phyloP scores from a whole-genome alignment of 495 filamentous ascomycete species.

The Penicillium waksmanii region DNA sequence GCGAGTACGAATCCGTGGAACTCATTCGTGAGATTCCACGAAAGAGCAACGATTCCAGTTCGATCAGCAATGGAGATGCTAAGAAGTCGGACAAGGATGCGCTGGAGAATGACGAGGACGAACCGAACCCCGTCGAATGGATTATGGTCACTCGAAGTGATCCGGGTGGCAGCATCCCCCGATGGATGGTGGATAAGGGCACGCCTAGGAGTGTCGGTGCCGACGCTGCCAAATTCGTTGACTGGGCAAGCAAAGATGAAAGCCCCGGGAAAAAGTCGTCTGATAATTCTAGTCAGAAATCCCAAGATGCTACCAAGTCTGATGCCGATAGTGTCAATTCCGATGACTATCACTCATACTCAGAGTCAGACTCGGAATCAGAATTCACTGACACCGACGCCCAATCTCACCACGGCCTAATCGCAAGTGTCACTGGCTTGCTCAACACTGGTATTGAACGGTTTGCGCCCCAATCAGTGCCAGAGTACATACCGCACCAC shows the following conservation, averaged over 20 bases:
- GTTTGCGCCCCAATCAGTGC: conserved; percentile 52
- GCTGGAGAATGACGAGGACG: conserved; percentile 44
- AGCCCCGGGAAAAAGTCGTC: conserved; percentile 37
- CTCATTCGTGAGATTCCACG: conserved; percentile 82
- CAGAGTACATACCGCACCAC: conserved; percentile 50
- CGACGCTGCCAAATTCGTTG: conserved; percentile 83
- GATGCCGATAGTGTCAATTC: conserved; percentile 11
- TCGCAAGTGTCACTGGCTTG: conserved; percentile 47
- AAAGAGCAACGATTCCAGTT: conserved; percentile 12
- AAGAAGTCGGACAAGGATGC: conserved; percentile 26
- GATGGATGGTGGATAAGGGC: conserved; percentile 92
- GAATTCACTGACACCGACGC: conserved; percentile 26
- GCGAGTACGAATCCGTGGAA: conserved; percentile 89
- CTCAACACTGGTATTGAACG: conserved; percentile 45
- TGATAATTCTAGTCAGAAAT: conserved; percentile 13
- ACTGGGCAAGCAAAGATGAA: conserved; percentile 73
- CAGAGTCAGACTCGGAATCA: conserved; percentile 21
- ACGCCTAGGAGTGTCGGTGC: conserved; percentile 81
- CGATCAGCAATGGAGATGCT: conserved; percentile 3
- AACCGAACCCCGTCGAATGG: conserved; percentile 81
- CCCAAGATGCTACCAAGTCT: conserved; percentile 14
- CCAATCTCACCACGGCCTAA: conserved; percentile 43
- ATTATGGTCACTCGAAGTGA: conserved; percentile 96
- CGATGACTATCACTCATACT: conserved; percentile 14
- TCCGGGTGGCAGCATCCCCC: conserved; percentile 87